phyloP scores from a whole-genome alignment of 2,329 filamentous ascomycete species.

The Penicillium freii region DNA sequence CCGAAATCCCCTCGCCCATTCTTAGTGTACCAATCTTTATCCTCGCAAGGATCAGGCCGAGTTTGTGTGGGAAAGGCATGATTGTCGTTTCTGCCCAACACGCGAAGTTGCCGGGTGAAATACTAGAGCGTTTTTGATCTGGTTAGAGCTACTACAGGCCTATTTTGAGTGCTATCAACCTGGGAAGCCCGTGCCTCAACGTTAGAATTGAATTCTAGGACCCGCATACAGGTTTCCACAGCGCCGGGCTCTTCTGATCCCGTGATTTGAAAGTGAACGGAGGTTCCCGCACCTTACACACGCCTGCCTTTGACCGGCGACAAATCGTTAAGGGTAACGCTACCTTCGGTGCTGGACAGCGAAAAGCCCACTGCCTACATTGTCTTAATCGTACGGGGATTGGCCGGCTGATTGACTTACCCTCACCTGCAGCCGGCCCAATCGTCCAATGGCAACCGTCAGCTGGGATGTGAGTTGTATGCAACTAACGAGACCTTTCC shows the following conservation, averaged over 20 bases:
- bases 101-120: conserved; percentile 15
- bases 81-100: conserved; percentile 25
- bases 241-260: conserved; percentile 38
- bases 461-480: conserved; percentile 25
- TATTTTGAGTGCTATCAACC: conserved; percentile 10
- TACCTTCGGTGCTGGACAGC: conserved; percentile 27
- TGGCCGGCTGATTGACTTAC: conserved; percentile 24
- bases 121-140: conserved; percentile 1
- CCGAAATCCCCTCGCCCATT: conserved; percentile 19
- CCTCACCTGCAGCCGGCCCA: conserved; percentile 24
- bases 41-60: conserved; percentile 29
- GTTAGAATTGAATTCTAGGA: conserved; percentile 42
- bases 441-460: conserved; percentile 27
- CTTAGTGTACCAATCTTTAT: conserved; percentile 26
- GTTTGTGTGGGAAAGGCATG: conserved; percentile 13
- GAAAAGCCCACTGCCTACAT: conserved; percentile 23
- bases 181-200: conserved; percentile 25
- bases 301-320: conserved; percentile 31
- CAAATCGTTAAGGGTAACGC: conserved; percentile 33
- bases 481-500: conserved; percentile 28
- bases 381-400: conserved; percentile 22
- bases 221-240: conserved; percentile 39
- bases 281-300: conserved; percentile 32
- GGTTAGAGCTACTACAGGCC: conserved; percentile 3
- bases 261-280: conserved; percentile 40